Evolutionary conservation across 495 filamentous ascomycete genomes (phyloP), one percentile per base, ranked within the genome.

Genomic region (Aspergillus biplanus): DNA sequence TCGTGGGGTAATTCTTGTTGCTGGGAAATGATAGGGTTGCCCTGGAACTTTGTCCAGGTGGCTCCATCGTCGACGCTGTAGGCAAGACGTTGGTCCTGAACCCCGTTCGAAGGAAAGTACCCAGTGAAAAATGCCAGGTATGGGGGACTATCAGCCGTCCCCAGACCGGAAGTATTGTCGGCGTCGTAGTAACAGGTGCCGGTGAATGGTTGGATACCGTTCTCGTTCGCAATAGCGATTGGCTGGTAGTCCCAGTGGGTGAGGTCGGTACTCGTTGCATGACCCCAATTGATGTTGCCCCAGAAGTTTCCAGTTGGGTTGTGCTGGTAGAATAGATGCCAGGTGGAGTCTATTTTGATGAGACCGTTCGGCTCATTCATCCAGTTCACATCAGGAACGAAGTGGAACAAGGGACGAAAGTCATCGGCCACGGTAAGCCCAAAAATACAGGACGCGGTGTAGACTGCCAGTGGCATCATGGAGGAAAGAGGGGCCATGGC

Each of bases 311-410:
- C 61, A 18, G 61, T 58, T 8, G 61, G 61, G 46, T 63, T 63
- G n/a, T 63, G 61, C 47, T 63, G 61, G 21, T 42, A 63, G 54
- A 63, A 63, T 0, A 63, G 48, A 13, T 63, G 61, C 61, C 61
- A 63, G 0, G 16, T 57, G 0, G 61, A 63, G 0, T 31, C 61
- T 15, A 63, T 63, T 34, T 63, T 63, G 4, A 63, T 58, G 0
- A 63, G 21, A 5, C 61, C 61, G 33, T 58, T 58, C 6, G 61
- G 61, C 18, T 63, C 61, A 16, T 63, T 63, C 61, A 63, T 63
- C 61, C 61, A 58, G 18, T 63, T 63, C 47, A 52, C n/a, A 15
- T 52, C 61, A 7, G 61, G 61, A 18, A 34, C 21, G 18, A 63
- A 63, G 27, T 63, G 61, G 48, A 46, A 63, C 1, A 33, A 6